Evolutionary conservation across 257 asterid species (phyloP), one percentile per base, ranked within the genome.

Genomic region (Nicotiana noctiflora): DNA sequence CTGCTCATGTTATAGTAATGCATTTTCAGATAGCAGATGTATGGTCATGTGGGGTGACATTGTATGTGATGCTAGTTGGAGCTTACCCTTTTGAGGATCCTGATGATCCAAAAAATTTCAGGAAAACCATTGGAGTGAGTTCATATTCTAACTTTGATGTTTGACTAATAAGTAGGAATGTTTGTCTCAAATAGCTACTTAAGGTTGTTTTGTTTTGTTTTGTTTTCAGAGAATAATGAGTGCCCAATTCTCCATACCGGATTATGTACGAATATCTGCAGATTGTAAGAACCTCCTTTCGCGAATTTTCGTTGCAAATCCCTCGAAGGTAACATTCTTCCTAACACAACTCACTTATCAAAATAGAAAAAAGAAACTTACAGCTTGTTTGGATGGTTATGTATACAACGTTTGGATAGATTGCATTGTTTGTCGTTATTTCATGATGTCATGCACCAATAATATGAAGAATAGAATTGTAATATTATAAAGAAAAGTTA

Each of bases 61-160:
- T 95, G 79, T 95, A 93, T 81, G 97, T 95, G 65, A 95, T 95
- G 99, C 81, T 95, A 86, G 97, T 93, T 19, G 99, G 99, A 76
- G 95, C 98, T 52, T 95, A 95, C 72, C 99, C 99, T 60, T 95
- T 95, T 64, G 99, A 95, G 87, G 99, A 95, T 82, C 97, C 88
- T 57, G 94, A 91, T 60, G 99, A 95, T 86, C 97, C 98, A 2
- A 95, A 91, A 85, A 95, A 95, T 88, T 93, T 95, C 91, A 86
- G 93, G 82, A 95, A 93, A 85, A 93, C 97, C 78, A 95, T 95
- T 82, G 91, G 87, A 82, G 98, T 92, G 85, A 89, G 86, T 31
- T 3, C 53, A 31, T 13, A 5, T 65, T 59, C 64, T 65, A 3
- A 21, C 10, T 31, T 79, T 21, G 25, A 64, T 32, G 63, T 18